Evolutionary conservation across 164 flowering plant genomes (phyloP).

Genomic region (Chimonanthus praecox): DNA sequence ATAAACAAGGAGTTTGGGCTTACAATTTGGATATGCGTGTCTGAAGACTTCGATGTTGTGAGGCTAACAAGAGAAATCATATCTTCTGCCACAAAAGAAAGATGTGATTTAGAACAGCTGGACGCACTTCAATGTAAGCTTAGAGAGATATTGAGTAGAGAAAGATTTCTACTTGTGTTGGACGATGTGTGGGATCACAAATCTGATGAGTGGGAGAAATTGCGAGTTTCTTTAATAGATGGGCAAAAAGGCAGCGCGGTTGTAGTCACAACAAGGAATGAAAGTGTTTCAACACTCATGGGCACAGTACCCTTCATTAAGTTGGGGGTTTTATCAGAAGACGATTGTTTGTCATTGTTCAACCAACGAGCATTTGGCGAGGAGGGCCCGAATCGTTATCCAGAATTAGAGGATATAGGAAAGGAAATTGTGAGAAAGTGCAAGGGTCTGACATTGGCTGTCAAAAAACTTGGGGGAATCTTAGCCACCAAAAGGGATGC

Average conservation of each 20-base stretch:
- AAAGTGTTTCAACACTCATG: neutral
- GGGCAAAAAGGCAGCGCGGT: constrained; percentile 7
- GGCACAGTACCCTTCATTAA: neutral
- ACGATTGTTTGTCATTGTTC: constrained; percentile 11
- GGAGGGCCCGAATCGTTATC: neutral
- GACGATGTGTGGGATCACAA: constrained; percentile 13
- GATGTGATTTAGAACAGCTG: neutral
- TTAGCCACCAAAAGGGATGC: neutral
- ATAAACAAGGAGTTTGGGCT: neutral
- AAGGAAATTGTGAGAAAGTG: constrained; percentile 7
- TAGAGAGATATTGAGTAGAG: neutral
- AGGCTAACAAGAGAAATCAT: neutral
- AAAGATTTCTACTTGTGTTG: constrained; percentile 9
- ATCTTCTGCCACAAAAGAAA: neutral
- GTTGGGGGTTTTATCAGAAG: neutral
- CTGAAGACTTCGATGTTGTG: neutral
- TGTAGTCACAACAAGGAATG: constrained; percentile 7
- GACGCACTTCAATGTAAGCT: neutral
- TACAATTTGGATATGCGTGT: constrained; percentile 3
- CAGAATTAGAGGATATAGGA: neutral
- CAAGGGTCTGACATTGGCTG: constrained; percentile 9
- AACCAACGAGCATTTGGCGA: constrained; percentile 5
- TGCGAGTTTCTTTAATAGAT: neutral
- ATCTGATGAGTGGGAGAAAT: constrained; percentile 1
- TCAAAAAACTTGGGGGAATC: constrained; percentile 2